Base-by-base conservation (phyloP, 1,284 basidiomycete genomes). In the Vanrija pseudolonga region DNA sequence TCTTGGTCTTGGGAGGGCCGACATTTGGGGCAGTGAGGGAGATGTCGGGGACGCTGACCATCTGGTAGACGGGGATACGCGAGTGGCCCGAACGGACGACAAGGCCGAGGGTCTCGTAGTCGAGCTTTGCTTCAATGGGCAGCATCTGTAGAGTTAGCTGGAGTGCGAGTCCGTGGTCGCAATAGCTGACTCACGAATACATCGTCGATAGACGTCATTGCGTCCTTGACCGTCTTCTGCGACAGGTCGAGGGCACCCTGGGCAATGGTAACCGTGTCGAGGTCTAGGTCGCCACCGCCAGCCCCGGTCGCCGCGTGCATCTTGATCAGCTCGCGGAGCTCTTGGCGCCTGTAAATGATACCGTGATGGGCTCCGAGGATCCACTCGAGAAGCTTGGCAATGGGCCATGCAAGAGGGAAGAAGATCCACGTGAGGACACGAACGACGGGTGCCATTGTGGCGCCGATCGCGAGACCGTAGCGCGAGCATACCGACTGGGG, bases 401-500 rank as follows among this genome's bases (percentile, higher is more conserved):
- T 87, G 1, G 90, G 90, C 85, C 88, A 92, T 1, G 88, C 82
- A 43, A 92, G 77, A 4, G 70, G 70, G 62, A 87, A 88, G 67
- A 89, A 66, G 15, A 80, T 72, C 75, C 83, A 87, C 2, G 90
- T 85, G 37, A 92, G 74, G 19, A 81, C 67, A 32, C 79, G 82
- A 3, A 89, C 87, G 53, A 87, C 80, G 0, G 83, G 82, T 0
- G 89, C 90, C 82, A 90, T 89, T 66, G 88, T 88, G 1, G 93
- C 91, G 37, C 93, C 92, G 48, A 96, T 84, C 59, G 87, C 87
- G 3, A 96, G 82, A 32, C 92, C 93, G 78, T 94, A 87, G 20
- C 91, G 86, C n/a, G 90, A 91, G 72, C 90, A 96, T 14, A 93
- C 77, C 3, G 87, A 88, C 69, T 89, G 89, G 0, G 71, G 70